phyloP scores from a whole-genome alignment of 352 stramenopile species.

The Saprolegnia diclina region DNA sequence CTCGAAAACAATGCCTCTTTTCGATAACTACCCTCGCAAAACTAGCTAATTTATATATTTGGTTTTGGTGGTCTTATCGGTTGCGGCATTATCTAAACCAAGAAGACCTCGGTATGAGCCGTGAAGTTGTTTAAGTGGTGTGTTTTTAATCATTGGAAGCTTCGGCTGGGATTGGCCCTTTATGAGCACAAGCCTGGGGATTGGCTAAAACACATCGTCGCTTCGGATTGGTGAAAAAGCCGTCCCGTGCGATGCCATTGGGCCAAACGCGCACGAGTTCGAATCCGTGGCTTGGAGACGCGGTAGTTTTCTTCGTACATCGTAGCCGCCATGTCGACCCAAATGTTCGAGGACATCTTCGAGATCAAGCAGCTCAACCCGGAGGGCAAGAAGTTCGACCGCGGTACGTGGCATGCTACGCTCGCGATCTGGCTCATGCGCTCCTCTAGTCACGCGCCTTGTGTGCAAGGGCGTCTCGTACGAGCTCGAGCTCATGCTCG shows the following conservation, averaged over 20 bases:
- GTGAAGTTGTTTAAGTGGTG: neutral
- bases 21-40: too few species aligned
- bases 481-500: constrained; percentile 95
- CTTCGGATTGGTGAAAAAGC: constrained; percentile 8
- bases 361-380: constrained; percentile 96
- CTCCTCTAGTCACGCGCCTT: constrained; percentile 87
- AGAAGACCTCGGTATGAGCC: too few species aligned
- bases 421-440: neutral
- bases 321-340: constrained; percentile 56
- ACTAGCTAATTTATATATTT: too few species aligned
- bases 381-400: constrained; percentile 97
- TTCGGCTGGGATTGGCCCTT: too few species aligned
- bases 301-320: constrained; percentile 9
- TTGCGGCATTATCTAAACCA: too few species aligned
- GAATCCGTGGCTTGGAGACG: constrained; percentile 17
- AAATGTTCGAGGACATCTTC: constrained; percentile 99
- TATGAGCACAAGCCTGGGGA: neutral
- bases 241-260: neutral
- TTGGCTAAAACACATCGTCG: neutral
- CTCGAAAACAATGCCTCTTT: neutral
- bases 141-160: neutral
- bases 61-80: too few species aligned
- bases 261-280: neutral
- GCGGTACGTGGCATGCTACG: constrained; percentile 44
- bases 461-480: constrained; percentile 96